These are phyloP conservation scores for Leccinum fibrillosum DNA, from an alignment of 768 basidiomycete species.

Conservation along the genomic window DNA sequence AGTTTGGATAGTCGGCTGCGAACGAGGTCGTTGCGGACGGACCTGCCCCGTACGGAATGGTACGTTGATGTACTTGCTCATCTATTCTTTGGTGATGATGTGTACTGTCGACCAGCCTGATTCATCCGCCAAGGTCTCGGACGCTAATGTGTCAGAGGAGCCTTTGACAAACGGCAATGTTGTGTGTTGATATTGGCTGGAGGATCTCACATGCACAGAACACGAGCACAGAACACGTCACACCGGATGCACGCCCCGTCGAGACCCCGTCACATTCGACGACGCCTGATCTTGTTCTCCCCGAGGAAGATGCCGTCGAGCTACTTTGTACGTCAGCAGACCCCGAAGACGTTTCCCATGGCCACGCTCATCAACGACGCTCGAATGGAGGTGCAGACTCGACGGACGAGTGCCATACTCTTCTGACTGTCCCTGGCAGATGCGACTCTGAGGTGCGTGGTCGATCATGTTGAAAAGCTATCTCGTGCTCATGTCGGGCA, in stretches of 20 bases:
- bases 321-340: neutral
- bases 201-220: slow-evolving; percentile 1
- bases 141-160: neutral
- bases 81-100: neutral
- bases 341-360: neutral
- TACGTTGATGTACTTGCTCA: neutral
- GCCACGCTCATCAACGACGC: neutral
- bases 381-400: slow-evolving; percentile 8
- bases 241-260: neutral
- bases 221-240: neutral
- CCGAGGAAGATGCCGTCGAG: slow-evolving; percentile 2
- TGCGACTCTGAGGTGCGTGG: slow-evolving; percentile 11
- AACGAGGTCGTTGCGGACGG: neutral
- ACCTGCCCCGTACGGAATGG: neutral
- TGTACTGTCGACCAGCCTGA: neutral
- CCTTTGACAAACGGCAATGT: neutral
- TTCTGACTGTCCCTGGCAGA: slow-evolving; percentile 1
- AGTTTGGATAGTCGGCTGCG: neutral
- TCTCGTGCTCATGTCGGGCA: slow-evolving; percentile 7
- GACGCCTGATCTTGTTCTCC: slow-evolving; percentile 17
- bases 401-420: slow-evolving; percentile 14
- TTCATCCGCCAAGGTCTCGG: neutral
- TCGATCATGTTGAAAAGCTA: neutral
- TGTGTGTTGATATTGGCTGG: neutral
- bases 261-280: neutral